These are phyloP conservation scores for Allium sativum DNA, from an alignment of 106 monocot species.

Conservation along the genomic window DNA sequence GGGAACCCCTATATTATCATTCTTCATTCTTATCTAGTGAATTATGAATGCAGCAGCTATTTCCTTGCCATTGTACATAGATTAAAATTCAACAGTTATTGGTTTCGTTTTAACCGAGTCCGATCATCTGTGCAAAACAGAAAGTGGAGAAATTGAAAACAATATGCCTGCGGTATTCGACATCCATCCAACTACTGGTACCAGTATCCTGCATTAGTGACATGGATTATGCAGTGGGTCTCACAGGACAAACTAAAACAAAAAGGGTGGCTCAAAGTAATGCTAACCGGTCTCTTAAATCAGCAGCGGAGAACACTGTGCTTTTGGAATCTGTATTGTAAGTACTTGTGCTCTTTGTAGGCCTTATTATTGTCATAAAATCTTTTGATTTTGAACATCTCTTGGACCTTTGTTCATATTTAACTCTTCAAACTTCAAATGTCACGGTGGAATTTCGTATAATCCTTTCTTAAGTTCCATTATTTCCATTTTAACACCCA, in stretches of 20 bases:
- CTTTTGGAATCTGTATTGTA: slow-evolving; percentile 68
- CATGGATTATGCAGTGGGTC: slow-evolving; percentile 14
- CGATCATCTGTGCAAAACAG: slow-evolving; percentile 26
- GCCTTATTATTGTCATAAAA: no score
- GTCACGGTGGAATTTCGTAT: no score
- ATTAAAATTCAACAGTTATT: no score
- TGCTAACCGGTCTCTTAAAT: slow-evolving; percentile 17
- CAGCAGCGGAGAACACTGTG: slow-evolving; percentile 25
- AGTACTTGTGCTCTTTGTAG: neutral
- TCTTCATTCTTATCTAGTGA: neutral
- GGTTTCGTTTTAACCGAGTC: no score
- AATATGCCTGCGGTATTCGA: slow-evolving; percentile 81
- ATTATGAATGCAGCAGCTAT: neutral
- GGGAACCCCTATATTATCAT: neutral
- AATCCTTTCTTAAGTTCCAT: no score
- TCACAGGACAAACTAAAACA: slow-evolving; percentile 16
- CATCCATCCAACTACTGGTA: slow-evolving; percentile 67
- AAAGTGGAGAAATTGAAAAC: slow-evolving; percentile 90
- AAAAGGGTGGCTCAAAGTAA: slow-evolving; percentile 14
- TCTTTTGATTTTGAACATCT: no score
- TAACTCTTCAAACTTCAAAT: no score
- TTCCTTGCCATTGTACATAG: neutral
- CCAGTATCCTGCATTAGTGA: slow-evolving; percentile 47
- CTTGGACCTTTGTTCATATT: no score
- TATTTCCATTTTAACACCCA: no score